A percentile compares a stretch with the other conserved stretches of the same genome.
Conservation (phyloP, 2,329 filamentous ascomycete species). For the Talaromyces sp. region DNA sequence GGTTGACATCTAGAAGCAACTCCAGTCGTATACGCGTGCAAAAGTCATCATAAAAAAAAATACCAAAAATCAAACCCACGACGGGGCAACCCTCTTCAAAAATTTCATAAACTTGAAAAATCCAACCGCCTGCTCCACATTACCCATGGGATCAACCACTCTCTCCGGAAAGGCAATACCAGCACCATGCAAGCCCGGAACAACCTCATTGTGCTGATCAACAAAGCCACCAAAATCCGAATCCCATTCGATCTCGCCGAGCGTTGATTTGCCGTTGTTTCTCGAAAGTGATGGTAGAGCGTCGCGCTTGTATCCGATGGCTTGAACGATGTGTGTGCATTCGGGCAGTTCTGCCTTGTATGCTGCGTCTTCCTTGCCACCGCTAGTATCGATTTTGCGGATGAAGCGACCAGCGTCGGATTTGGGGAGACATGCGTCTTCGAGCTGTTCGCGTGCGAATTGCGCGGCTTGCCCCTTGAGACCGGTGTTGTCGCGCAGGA, state of each 20-base stretch:
- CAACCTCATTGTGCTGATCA: conserved; percentile 34
- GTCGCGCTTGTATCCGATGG: conserved; percentile 52
- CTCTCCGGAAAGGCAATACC: conserved; percentile 60
- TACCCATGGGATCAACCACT: conserved; percentile 55
- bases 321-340: conserved; percentile 52
- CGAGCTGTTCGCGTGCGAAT: conserved; percentile 55
- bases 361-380: conserved; percentile 35
- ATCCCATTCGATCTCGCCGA: conserved; percentile 20
- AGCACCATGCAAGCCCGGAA: conserved; percentile 54
- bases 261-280: conserved; percentile 20
- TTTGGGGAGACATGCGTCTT: conserved; percentile 42
- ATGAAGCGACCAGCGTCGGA: conserved; percentile 45
- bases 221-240: conserved; percentile 38
- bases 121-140: conserved; percentile 57
- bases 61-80: conserved; percentile 36
- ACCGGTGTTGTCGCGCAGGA: conserved; percentile 59
- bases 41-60: background rate
- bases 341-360: conserved; percentile 44
- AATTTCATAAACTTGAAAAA: conserved; percentile 63
- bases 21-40: background rate
- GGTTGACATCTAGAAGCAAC: background rate
- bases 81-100: conserved; percentile 48
- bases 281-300: conserved; percentile 44
- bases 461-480: conserved; percentile 56
- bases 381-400: conserved; percentile 41